A percentile compares a stretch with the other conserved stretches of the same genome.
These are phyloP conservation scores for Mycocentrospora acerina DNA, from an alignment of 2,329 filamentous ascomycete genomes.

Conservation along the genomic window DNA sequence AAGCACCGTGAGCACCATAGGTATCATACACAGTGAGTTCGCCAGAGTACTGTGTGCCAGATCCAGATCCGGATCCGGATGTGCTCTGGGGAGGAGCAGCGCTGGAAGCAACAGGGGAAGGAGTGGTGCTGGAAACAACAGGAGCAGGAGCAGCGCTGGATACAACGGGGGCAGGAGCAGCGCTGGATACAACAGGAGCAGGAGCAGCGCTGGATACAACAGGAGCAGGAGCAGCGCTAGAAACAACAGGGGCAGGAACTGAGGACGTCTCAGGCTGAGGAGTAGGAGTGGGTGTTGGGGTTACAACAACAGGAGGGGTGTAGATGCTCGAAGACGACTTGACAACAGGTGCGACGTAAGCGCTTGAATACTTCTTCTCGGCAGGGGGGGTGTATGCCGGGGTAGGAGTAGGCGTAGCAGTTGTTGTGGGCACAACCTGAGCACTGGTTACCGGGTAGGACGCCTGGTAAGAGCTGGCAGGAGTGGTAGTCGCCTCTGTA, in stretches of 20 bases:
- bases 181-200: not conserved
- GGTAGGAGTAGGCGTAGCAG: constrained; percentile 11
- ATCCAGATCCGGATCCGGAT: not conserved
- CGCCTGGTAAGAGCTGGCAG: constrained; percentile 26
- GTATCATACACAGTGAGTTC: constrained; percentile 41
- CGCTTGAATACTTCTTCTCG: constrained; percentile 11
- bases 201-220: constrained; percentile 11
- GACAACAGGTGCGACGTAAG: constrained; percentile 12
- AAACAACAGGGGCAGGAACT: constrained; percentile 6
- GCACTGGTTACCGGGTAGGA: constrained; percentile 22
- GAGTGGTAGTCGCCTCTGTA: constrained; percentile 19
- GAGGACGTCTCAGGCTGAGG: constrained; percentile 13
- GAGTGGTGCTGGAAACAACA: constrained; percentile 2
- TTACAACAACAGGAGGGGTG: constrained; percentile 5
- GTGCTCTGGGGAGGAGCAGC: constrained; percentile 3
- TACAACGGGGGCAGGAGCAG: constrained; percentile 3
- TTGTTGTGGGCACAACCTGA: constrained; percentile 14
- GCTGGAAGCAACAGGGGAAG: constrained; percentile 5
- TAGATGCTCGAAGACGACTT: no score
- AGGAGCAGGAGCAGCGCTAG: constrained; percentile 9
- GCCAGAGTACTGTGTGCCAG: constrained; percentile 12
- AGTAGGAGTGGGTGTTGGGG: constrained; percentile 8
- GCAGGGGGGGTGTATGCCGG: constrained; percentile 12
- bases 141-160: constrained; percentile 8
- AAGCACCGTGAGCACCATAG: constrained; percentile 30